Conservation (phyloP, 1,139 yeast species). For the Pichia sp. region DNA sequence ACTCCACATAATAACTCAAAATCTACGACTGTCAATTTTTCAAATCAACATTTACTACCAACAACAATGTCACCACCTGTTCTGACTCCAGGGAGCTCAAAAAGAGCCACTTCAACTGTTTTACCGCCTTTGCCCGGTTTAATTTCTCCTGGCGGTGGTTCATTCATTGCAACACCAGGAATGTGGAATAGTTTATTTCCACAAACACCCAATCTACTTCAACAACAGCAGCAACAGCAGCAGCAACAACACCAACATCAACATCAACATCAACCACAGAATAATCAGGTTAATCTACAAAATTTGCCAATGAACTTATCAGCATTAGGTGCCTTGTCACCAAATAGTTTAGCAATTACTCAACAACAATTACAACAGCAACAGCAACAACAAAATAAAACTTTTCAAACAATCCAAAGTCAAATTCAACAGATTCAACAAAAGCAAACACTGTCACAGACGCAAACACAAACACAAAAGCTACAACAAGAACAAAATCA, state of each 20-base stretch:
- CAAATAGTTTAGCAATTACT: conserved; percentile 6
- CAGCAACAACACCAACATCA: conserved; percentile 1
- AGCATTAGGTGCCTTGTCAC: conserved; percentile 5
- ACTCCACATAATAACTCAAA: not conserved
- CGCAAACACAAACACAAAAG: not conserved
- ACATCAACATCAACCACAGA: conserved; percentile 8
- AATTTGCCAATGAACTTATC: not conserved
- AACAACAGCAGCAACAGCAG: conserved; percentile 27
- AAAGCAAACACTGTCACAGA: not conserved
- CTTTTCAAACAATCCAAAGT: conserved; percentile 1
- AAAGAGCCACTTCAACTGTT: conserved; percentile 31
- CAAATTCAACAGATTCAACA: conserved; percentile 9
- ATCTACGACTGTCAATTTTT: not conserved
- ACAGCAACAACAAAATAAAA: conserved; percentile 14
- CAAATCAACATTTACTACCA: not conserved
- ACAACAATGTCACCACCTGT: conserved; percentile 40
- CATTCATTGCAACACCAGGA: conserved; percentile 46
- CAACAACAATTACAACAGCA: conserved; percentile 15
- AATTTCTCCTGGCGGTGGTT: conserved; percentile 30
- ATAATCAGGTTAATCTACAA: too few relatives aligned
- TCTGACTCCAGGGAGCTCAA: conserved; percentile 48
- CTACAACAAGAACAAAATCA: not conserved
- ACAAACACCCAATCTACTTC: conserved; percentile 25
- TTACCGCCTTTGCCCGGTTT: conserved; percentile 44
- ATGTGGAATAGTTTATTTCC: conserved; percentile 43